Conservation (phyloP, 2,329 filamentous ascomycete genomes). For the Penicillium sp. region DNA sequence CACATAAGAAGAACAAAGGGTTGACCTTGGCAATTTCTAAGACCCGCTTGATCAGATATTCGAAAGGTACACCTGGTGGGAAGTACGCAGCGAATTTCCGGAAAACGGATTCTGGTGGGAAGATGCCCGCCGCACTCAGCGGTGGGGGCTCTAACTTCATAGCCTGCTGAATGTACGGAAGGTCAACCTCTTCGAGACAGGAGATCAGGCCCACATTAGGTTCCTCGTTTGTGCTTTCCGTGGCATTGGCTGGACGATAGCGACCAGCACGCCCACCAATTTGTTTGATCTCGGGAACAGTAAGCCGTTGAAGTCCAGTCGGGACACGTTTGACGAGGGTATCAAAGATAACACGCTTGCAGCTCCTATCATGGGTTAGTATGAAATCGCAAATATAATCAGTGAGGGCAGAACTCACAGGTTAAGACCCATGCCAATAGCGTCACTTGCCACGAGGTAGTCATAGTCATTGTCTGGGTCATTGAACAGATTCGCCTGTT, state of each 20-base stretch:
- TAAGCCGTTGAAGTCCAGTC: conserved; percentile 55
- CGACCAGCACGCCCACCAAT: conserved; percentile 91
- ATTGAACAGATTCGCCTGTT: conserved; percentile 91
- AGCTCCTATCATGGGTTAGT: conserved; percentile 50
- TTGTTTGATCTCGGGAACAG: conserved; percentile 81
- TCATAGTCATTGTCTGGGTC: conserved; percentile 95
- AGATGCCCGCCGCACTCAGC: conserved; percentile 68
- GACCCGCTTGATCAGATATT: conserved; percentile 75
- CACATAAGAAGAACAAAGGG: conserved; percentile 68
- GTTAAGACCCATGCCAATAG: conserved; percentile 96
- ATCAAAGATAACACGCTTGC: conserved; percentile 88
- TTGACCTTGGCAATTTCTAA: conserved; percentile 65
- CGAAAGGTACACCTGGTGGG: conserved; percentile 74
- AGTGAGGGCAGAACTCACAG: conserved; percentile 55
- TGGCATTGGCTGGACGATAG: conserved; percentile 63
- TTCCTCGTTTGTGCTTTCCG: conserved; percentile 17
- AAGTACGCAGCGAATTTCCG: conserved; percentile 80
- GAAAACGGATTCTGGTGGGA: conserved; percentile 68
- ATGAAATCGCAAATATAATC: neutral
- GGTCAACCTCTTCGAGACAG: conserved; percentile 69
- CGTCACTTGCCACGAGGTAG: conserved; percentile 87
- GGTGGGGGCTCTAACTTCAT: conserved; percentile 64
- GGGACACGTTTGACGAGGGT: conserved; percentile 71
- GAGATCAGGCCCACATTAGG: conserved; percentile 69
- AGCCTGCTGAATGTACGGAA: conserved; percentile 59